phyloP scores from a whole-genome alignment of 768 basidiomycete genomes.

The Amylocystis lapponica region DNA sequence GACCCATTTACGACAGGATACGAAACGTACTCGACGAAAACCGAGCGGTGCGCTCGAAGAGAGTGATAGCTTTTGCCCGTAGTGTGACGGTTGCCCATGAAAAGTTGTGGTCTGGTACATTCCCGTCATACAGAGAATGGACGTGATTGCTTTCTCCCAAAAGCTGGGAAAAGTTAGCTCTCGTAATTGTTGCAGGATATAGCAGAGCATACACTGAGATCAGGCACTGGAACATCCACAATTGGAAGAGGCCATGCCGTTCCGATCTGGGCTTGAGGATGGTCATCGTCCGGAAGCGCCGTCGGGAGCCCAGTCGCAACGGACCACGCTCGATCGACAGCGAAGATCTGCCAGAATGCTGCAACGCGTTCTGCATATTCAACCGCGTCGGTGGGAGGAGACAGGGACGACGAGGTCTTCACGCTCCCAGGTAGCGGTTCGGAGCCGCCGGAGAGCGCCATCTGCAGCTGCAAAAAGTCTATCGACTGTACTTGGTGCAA shows the following conservation, averaged over 20 bases:
- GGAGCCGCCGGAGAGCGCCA: constrained; percentile 5
- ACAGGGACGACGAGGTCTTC: constrained; percentile 20
- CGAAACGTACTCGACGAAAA: constrained; percentile 32
- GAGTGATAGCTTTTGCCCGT: constrained; percentile 44
- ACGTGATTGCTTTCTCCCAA: too few relatives aligned
- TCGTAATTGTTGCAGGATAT: too few relatives aligned
- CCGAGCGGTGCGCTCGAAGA: constrained; percentile 50
- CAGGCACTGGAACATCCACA: constrained; percentile 14
- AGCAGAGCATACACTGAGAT: neutral
- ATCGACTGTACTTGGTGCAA: constrained; percentile 45
- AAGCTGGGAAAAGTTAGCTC: too few relatives aligned
- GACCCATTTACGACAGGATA: neutral
- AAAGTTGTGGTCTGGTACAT: too few relatives aligned
- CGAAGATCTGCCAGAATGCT: constrained; percentile 59
- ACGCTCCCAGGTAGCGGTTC: constrained; percentile 9
- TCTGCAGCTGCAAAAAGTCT: constrained; percentile 16
- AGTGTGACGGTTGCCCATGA: constrained; percentile 28
- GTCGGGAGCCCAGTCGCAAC: constrained; percentile 48
- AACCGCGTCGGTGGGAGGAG: constrained; percentile 32
- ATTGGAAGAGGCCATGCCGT: constrained; percentile 44
- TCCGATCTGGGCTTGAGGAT: constrained; percentile 41
- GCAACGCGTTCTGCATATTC: constrained; percentile 44
- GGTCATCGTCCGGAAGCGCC: constrained; percentile 46
- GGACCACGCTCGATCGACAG: constrained; percentile 57
- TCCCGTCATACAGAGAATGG: neutral